Evolutionary conservation across 2,329 filamentous ascomycete genomes (phyloP).

Genomic region (Aureobasidium mangrovei): DNA sequence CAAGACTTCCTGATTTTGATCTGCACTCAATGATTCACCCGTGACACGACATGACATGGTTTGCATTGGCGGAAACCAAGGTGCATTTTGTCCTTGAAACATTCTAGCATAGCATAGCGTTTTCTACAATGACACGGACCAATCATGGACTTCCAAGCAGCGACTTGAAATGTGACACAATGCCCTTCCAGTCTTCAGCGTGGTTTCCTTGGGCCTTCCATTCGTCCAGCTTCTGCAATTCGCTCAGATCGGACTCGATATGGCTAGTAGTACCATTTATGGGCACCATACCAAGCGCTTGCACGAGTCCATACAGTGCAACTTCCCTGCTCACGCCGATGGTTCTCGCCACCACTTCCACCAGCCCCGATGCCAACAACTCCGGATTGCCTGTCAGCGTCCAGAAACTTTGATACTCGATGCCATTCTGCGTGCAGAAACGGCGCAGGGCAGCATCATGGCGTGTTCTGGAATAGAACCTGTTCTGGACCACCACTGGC

Average conservation of each 20-base stretch:
- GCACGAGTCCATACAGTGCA: slow-evolving; percentile 49
- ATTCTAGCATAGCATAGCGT: background rate
- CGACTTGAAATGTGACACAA: background rate
- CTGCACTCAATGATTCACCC: too few species aligned
- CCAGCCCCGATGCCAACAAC: slow-evolving; percentile 40
- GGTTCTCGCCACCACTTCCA: slow-evolving; percentile 41
- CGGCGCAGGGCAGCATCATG: slow-evolving; percentile 54
- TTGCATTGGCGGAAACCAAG: too few species aligned
- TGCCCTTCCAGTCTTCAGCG: background rate
- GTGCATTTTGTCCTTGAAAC: background rate
- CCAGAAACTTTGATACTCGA: slow-evolving; percentile 54
- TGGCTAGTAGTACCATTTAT: slow-evolving; percentile 48
- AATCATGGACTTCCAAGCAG: background rate
- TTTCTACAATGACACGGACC: background rate
- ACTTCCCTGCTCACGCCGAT: slow-evolving; percentile 36
- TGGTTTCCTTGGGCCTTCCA: background rate
- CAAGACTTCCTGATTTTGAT: too few species aligned
- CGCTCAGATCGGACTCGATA: background rate
- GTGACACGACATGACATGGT: too few species aligned
- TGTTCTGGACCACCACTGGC: slow-evolving; percentile 64
- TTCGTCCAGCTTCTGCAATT: background rate
- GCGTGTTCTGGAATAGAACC: slow-evolving; percentile 52
- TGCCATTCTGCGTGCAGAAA: slow-evolving; percentile 44
- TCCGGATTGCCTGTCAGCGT: slow-evolving; percentile 51
- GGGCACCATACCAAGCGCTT: slow-evolving; percentile 43